Base-by-base conservation (phyloP, 2,329 filamentous ascomycete genomes). In the Ophiosphaerella herpotricha region DNA sequence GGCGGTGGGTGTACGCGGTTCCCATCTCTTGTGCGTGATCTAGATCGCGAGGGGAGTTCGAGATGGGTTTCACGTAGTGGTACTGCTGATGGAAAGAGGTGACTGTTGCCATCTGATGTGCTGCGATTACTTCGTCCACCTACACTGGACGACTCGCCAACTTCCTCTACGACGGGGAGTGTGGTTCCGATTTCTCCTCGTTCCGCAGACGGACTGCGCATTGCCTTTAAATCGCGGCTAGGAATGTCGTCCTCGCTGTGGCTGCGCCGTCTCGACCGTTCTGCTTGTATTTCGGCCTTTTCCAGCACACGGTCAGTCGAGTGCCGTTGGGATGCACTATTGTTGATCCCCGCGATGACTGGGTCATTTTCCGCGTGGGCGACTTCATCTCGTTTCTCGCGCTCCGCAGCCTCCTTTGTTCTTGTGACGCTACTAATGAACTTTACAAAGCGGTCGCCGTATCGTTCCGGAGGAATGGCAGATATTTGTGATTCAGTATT, bases 381-480 rank as follows among this genome's bases (percentile, higher is more conserved):
- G 46, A 51, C 61, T 49, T 71, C 65, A 35, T 77, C 73, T 18
- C 71, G 58, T 52, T 74, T 74, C 55, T 78, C 76, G 38, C 87
- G 81, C 37, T 85, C 83, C 12, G 87, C 90, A 70, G 94, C 89
- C 75, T 97, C 93, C 12, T 84, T 82, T 1, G 91, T 94, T 85
- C 92, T 95, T 16, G 94, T 97, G 58, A 96, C 88, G 33, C 88
- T 87, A 42, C 87, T 87, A 67, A 99, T 92, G 72, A 99, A 99
- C 59, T 89, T 88, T 70, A 95, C 83, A 72, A 99, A 99, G 5
- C 94, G 87, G 50, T 97, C 91, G 24, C 94, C 94, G 66, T 99
- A 99, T 49, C 90, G 83, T 54, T 91, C 85, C 0, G 94, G 93
- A 0, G 92, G 90, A 21, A 97, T 87, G 2, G 94, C 91, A 0